Conservation (phyloP, 441 rosid genomes). For the Jatropha multifida region DNA sequence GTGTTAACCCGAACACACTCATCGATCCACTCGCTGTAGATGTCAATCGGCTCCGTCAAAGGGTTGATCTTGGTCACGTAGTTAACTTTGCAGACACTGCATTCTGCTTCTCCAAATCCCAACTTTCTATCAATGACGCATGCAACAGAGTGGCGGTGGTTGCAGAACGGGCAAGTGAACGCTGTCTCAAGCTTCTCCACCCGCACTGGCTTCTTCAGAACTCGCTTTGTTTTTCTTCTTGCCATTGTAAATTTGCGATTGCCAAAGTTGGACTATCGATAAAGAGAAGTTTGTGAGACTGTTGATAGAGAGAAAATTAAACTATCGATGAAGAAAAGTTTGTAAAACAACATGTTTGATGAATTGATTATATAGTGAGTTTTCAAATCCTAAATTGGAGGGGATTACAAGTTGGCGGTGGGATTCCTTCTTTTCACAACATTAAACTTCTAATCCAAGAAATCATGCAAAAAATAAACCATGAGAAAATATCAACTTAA, state of each 20-base stretch:
- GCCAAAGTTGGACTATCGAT: background rate
- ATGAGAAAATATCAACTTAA: background rate
- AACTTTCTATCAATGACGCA: background rate
- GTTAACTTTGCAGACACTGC: background rate
- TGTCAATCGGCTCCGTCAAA: background rate
- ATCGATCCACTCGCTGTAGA: conserved; percentile 10
- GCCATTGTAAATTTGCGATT: background rate
- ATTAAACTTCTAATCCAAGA: conserved; percentile 3
- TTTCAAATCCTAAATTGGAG: too few species aligned
- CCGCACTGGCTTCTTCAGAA: background rate
- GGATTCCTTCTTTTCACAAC: conserved; percentile 10
- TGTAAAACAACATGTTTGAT: too few species aligned
- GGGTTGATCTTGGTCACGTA: background rate
- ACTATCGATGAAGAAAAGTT: too few species aligned
- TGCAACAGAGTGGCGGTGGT: background rate
- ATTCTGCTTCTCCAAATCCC: background rate
- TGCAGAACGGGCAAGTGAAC: background rate
- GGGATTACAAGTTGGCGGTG: background rate
- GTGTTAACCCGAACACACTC: background rate
- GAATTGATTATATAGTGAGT: too few species aligned
- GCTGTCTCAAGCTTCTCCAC: background rate
- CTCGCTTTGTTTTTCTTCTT: background rate
- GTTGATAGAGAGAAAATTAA: too few species aligned
- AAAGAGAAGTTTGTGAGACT: background rate
- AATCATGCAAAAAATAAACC: conserved; percentile 1